Conservation (phyloP, 2,329 filamentous ascomycete genomes). For the Exophiala viscosa region DNA sequence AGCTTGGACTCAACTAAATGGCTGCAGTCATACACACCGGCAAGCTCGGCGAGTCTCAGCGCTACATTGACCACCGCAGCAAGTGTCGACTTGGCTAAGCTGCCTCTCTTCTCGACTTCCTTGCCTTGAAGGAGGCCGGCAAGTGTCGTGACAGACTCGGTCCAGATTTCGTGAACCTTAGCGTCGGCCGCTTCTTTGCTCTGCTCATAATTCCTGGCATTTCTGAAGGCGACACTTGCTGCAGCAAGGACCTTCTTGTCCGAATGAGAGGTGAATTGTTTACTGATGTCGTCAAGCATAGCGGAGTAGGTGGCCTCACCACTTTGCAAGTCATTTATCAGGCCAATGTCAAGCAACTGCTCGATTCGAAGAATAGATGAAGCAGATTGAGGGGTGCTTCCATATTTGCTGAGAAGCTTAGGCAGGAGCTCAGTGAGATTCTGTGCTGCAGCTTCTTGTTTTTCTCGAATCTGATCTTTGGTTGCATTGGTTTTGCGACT, state of each 20-base stretch:
- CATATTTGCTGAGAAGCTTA: constrained; percentile 84
- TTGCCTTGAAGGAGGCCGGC: constrained; percentile 66
- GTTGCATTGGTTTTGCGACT: constrained; percentile 58
- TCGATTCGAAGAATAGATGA: constrained; percentile 81
- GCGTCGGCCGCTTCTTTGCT: constrained; percentile 78
- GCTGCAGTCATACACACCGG: constrained; percentile 73
- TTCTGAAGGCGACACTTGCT: constrained; percentile 75
- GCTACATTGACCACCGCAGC: constrained; percentile 69
- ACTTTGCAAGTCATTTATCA: constrained; percentile 84
- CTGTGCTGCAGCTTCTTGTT: constrained; percentile 73
- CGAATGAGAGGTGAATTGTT: constrained; percentile 89
- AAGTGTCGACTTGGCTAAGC: constrained; percentile 62
- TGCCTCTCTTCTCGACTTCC: constrained; percentile 68
- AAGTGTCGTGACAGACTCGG: constrained; percentile 72
- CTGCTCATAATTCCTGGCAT: constrained; percentile 82
- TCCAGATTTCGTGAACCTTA: constrained; percentile 80
- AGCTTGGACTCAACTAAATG: constrained; percentile 64
- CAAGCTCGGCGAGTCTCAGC: constrained; percentile 74
- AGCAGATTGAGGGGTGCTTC: constrained; percentile 80
- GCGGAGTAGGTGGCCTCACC: constrained; percentile 75
- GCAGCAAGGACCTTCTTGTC: constrained; percentile 81
- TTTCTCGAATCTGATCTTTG: constrained; percentile 61
- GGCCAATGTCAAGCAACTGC: constrained; percentile 78
- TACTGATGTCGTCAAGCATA: constrained; percentile 84
- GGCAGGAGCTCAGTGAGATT: constrained; percentile 77